Conservation (phyloP, 192 early-diverging fungal species). For the Dimargaris verticillata region DNA sequence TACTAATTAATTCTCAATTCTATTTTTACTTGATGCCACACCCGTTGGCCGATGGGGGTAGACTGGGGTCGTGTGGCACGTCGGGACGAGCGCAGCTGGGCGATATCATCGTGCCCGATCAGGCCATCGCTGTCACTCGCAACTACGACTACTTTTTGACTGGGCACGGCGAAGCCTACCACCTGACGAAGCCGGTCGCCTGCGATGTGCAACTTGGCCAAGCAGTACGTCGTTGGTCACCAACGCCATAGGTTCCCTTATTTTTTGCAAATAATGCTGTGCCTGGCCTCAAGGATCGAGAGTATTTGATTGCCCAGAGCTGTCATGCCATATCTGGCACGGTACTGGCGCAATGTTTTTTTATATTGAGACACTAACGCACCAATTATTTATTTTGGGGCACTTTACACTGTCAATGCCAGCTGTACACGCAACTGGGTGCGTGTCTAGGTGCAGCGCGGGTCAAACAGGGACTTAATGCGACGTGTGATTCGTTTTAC, state of each 20-base stretch:
- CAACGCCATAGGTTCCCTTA: too few relatives aligned
- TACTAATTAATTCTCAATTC: too few relatives aligned
- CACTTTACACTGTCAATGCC: slow-evolving; percentile 11
- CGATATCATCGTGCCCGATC: slow-evolving; percentile 49
- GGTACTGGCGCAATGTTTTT: too few relatives aligned
- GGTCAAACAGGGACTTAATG: slow-evolving; percentile 46
- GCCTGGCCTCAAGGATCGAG: too few relatives aligned
- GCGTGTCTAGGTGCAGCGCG: slow-evolving; percentile 20
- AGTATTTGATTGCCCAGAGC: too few relatives aligned
- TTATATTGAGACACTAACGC: too few relatives aligned
- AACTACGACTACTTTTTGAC: slow-evolving; percentile 63
- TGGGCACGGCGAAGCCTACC: slow-evolving; percentile 25
- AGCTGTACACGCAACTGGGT: slow-evolving; percentile 19
- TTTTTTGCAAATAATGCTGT: too few relatives aligned
- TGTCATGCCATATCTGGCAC: too few relatives aligned
- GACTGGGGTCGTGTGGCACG: slow-evolving; percentile 71
- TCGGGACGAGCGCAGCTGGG: slow-evolving; percentile 38
- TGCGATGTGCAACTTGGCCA: slow-evolving; percentile 41
- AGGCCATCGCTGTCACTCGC: slow-evolving; percentile 40
- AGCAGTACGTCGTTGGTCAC: slow-evolving; percentile 13
- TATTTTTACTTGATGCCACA: too few relatives aligned
- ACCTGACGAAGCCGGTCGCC: slow-evolving; percentile 36
- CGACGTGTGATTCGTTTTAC: slow-evolving; percentile 75
- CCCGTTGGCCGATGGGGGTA: not conserved
- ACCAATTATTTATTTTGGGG: not conserved